Percentiles rank a stretch among this genome's conserved stretches.
Conservation (phyloP, 2,329 filamentous ascomycete genomes). For the Colletotrichum coccodes region DNA sequence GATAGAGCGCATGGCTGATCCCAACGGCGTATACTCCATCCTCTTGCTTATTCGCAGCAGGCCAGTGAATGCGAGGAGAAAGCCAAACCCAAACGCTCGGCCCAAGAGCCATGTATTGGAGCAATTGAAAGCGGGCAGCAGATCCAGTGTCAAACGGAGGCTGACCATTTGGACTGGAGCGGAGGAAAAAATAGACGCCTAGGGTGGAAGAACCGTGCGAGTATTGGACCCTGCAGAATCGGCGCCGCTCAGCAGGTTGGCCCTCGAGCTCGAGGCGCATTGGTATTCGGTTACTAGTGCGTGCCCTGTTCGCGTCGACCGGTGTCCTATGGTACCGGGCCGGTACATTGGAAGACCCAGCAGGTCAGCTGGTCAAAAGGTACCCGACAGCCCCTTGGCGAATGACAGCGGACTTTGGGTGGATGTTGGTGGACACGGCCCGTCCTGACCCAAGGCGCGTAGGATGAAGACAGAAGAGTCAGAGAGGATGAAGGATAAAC, state of each 20-base stretch:
- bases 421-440: slow-evolving; percentile 14
- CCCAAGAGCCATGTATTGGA: not conserved
- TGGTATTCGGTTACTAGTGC: slow-evolving; percentile 15
- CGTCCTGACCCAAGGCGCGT: slow-evolving; percentile 15
- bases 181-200: not conserved
- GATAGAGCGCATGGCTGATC: not conserved
- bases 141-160: not conserved
- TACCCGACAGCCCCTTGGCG: slow-evolving; percentile 10
- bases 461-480: slow-evolving; percentile 3
- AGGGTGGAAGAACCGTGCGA: slow-evolving; percentile 14
- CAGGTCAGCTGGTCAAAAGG: slow-evolving; percentile 23
- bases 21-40: not conserved
- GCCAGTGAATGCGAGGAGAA: not conserved
- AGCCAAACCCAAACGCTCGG: not conserved
- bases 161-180: not conserved
- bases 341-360: slow-evolving; percentile 18
- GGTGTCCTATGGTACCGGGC: not conserved
- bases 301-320: slow-evolving; percentile 13
- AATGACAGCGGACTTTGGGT: slow-evolving; percentile 9
- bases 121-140: not conserved
- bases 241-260: slow-evolving; percentile 23
- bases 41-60: not conserved
- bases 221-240: slow-evolving; percentile 33
- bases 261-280: not conserved
- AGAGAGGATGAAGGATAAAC: not conserved